These are phyloP conservation scores for Claviceps quebecensis DNA, from an alignment of 2,329 filamentous ascomycete genomes.

Conservation along the genomic window DNA sequence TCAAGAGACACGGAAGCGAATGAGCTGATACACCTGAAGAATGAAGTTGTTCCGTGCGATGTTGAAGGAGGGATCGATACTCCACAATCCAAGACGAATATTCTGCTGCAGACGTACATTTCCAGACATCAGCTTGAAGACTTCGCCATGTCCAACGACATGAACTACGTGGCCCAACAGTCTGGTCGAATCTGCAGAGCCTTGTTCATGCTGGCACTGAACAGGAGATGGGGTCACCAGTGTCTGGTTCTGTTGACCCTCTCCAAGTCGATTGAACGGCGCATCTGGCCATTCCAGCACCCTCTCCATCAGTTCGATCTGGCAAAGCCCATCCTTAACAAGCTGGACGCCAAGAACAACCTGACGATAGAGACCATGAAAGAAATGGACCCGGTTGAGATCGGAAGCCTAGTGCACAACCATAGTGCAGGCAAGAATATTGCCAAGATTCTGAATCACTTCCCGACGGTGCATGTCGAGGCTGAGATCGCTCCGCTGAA, in stretches of 20 bases:
- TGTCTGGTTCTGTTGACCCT: conserved; percentile 82
- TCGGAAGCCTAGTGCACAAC: conserved; percentile 85
- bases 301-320: conserved; percentile 92
- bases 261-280: conserved; percentile 93
- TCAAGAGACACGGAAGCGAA: conserved; percentile 80
- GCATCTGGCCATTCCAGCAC: conserved; percentile 89
- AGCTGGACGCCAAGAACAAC: conserved; percentile 68
- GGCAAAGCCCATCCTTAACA: conserved; percentile 65
- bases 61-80: conserved; percentile 58
- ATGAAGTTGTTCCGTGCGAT: conserved; percentile 61
- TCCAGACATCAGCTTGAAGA: conserved; percentile 79
- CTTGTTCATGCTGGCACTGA: conserved; percentile 93
- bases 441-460: conserved; percentile 69
- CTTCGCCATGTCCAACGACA: conserved; percentile 83
- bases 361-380: conserved; percentile 69
- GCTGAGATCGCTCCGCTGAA: conserved; percentile 93
- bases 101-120: conserved; percentile 86
- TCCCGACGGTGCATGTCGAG: conserved; percentile 82
- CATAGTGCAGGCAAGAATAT: conserved; percentile 74
- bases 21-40: conserved; percentile 62
- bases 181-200: conserved; percentile 87
- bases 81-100: conserved; percentile 86
- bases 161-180: conserved; percentile 91
- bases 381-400: conserved; percentile 87
- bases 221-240: conserved; percentile 89